These are phyloP conservation scores for Polytrichum formosum DNA, from an alignment of 225 moss, liverwort and hornwort species.

Conservation along the genomic window DNA sequence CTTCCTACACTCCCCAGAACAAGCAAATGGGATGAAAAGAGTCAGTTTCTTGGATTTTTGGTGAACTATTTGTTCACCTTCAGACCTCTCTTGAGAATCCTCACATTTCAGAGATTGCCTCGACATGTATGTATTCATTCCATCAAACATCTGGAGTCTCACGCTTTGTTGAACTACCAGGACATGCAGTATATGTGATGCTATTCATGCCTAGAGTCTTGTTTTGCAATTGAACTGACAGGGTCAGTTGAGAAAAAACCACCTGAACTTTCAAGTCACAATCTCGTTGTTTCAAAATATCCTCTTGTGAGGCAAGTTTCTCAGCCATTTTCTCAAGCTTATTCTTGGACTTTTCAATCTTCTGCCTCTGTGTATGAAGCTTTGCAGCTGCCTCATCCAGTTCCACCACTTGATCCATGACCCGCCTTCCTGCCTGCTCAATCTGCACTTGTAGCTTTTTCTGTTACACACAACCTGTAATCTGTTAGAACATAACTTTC, in stretches of 20 bases:
- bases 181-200: too few relatives aligned
- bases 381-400: slow-evolving; percentile 54
- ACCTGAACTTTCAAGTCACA: slow-evolving; percentile 34
- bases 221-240: neutral
- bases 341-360: slow-evolving; percentile 44
- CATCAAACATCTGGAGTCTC: too few relatives aligned
- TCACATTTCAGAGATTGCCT: too few relatives aligned
- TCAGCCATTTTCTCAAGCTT: slow-evolving; percentile 43
- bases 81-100: too few relatives aligned
- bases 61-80: too few relatives aligned
- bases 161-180: too few relatives aligned
- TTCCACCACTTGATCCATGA: slow-evolving; percentile 54
- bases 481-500: too few relatives aligned
- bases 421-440: slow-evolving; percentile 53
- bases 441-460: slow-evolving; percentile 55
- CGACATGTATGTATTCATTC: too few relatives aligned
- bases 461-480: slow-evolving; percentile 12
- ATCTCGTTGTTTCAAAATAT: slow-evolving; percentile 39
- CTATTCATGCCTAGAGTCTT: too few relatives aligned
- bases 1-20: slow-evolving; percentile 29
- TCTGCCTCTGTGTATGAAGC: slow-evolving; percentile 48
- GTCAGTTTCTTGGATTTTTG: neutral
- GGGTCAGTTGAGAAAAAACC: neutral
- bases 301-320: slow-evolving; percentile 46
- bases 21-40: neutral